A percentile compares a stretch with the other conserved stretches of the same genome.
These are phyloP conservation scores for Boletus subcaerulescens DNA, from an alignment of 768 basidiomycete species.

Conservation along the genomic window DNA sequence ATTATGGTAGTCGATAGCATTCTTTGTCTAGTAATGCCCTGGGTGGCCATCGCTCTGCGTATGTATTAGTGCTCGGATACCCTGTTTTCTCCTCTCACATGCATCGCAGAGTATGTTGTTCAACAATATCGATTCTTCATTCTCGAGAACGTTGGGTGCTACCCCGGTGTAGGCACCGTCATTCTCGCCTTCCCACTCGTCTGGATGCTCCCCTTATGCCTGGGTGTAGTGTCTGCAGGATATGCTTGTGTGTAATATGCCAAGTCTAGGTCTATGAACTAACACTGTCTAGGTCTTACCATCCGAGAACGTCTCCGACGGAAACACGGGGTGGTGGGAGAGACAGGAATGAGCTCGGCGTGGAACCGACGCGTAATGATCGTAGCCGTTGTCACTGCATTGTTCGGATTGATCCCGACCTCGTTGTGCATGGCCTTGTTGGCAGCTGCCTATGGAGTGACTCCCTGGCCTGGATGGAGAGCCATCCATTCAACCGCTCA, in stretches of 20 bases:
- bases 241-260: constrained; percentile 32
- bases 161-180: constrained; percentile 34
- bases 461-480: constrained; percentile 21
- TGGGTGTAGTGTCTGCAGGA: constrained; percentile 43
- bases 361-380: constrained; percentile 16
- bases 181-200: constrained; percentile 40
- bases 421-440: constrained; percentile 8
- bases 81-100: not conserved
- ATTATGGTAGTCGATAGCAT: constrained; percentile 25
- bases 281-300: constrained; percentile 7
- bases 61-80: not conserved
- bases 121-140: constrained; percentile 53
- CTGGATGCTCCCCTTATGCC: constrained; percentile 42
- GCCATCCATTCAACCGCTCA: constrained; percentile 12
- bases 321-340: not conserved
- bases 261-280: not conserved
- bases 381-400: constrained; percentile 1
- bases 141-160: constrained; percentile 47
- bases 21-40: constrained; percentile 34
- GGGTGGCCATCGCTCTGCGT: constrained; percentile 33
- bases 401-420: constrained; percentile 14
- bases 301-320: constrained; percentile 2
- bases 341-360: not conserved
- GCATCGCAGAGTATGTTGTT: constrained; percentile 41
- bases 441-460: constrained; percentile 4